Base-by-base conservation (phyloP, 2,329 filamentous ascomycete genomes). In the Trichophyton simii region DNA sequence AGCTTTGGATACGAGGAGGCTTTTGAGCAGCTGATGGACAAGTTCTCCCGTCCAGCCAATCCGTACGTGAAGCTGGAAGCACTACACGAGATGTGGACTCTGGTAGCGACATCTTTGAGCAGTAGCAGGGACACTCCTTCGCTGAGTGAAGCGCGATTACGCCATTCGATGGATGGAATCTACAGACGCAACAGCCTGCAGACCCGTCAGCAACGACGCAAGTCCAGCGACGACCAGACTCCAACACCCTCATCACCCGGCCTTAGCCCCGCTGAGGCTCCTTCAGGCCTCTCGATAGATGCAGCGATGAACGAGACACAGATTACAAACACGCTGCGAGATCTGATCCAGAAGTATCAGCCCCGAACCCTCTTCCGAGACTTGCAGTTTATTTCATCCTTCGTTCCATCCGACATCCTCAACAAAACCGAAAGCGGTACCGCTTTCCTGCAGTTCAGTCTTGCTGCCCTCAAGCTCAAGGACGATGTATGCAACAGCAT, bases 21-120 rank as follows among this genome's bases (percentile, higher is more conserved):
- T 0, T 96, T 95, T 70, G 81, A 85, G 66, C 85, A 87, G 11
- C 79, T 97, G 0, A 79, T 97, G 36, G 85, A 84, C 65, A 91
- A 90, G 76, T 95, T 99, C 67, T 90, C 89, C 48, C 88, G 91
- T 3, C 89, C 95, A 66, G 88, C 89, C 0, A 95, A 94, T 69
- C 94, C 94, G 0, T 88, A 88, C 66, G 82, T 84, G 22, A 99
- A 99, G 73, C 81, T 99, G 11, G 86, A 87, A 65, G 87, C 89
- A 0, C 78, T 97, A 3, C 85, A 87, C 63, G 90, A 96, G 71
- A 80, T 99, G 3, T 86, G 95, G 69, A 84, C 87, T 48, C 80
- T 99, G 54, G 89, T 95, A 61, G 78, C 88, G 28, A 88, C 88
- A 0, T 92, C 87, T 0, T 75, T 92, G 11, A 18, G 6, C 22